These are phyloP conservation scores for Phenoliferia sp. DNA, from an alignment of 1,284 basidiomycete species.

Conservation along the genomic window DNA sequence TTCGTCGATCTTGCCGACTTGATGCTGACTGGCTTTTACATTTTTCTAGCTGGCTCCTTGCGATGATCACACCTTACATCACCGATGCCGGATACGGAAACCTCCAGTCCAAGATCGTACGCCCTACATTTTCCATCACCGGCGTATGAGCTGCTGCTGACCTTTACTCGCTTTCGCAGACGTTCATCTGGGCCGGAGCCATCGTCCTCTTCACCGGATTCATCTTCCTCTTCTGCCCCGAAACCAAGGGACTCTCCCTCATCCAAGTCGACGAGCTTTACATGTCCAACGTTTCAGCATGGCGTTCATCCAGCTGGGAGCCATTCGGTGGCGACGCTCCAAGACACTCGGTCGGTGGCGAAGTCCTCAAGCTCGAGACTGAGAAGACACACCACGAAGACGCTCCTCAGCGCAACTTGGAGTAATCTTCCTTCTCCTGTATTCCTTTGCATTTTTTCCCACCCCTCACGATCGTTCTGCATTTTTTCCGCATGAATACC, in stretches of 20 bases:
- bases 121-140: too few species aligned
- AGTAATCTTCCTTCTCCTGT: too few species aligned
- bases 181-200: constrained; percentile 44
- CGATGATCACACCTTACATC: constrained; percentile 35
- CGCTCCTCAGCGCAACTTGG: too few species aligned
- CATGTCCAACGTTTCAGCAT: constrained; percentile 40
- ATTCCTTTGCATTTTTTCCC: too few species aligned
- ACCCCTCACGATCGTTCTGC: too few species aligned
- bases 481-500: too few species aligned
- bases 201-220: constrained; percentile 37
- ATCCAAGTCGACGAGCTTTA: constrained; percentile 41
- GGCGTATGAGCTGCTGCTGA: not conserved
- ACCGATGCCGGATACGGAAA: constrained; percentile 11
- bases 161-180: constrained; percentile 34
- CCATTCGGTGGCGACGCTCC: constrained; percentile 1
- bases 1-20: not conserved
- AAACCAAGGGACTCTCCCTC: constrained; percentile 7
- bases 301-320: constrained; percentile 10
- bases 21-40: not conserved
- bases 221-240: constrained; percentile 43
- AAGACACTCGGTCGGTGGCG: too few species aligned
- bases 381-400: too few species aligned
- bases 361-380: too few species aligned
- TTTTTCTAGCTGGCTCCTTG: constrained; percentile 41
- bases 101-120: not conserved